Percentiles rank a stretch among this genome's conserved stretches.
Evolutionary conservation across 2,329 filamentous ascomycete genomes (phyloP).

Genomic region (Aureobasidium melanogenum): DNA sequence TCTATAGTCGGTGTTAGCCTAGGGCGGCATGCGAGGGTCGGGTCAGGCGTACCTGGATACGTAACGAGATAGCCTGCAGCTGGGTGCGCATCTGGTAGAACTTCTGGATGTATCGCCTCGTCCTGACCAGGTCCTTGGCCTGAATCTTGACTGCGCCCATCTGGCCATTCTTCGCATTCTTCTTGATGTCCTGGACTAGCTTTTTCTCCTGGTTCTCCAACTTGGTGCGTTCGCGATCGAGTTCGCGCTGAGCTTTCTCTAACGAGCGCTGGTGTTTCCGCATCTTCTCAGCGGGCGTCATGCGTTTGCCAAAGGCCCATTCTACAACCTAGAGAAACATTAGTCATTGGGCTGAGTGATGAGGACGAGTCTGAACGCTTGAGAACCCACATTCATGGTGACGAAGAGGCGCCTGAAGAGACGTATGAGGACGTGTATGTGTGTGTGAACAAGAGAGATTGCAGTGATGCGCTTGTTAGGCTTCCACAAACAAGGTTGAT

Average conservation of each 20-base stretch:
- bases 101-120: slow-evolving; percentile 88
- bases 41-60: slow-evolving; percentile 66
- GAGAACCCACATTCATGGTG: slow-evolving; percentile 2
- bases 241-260: slow-evolving; percentile 92
- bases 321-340: slow-evolving; percentile 66
- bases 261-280: slow-evolving; percentile 87
- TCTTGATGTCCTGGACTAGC: slow-evolving; percentile 90
- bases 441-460: neutral
- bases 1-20: slow-evolving; percentile 44
- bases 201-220: slow-evolving; percentile 99
- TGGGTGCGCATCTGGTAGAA: slow-evolving; percentile 98
- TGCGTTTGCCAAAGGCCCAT: slow-evolving; percentile 98
- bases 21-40: neutral
- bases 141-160: slow-evolving; percentile 99
- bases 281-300: slow-evolving; percentile 88
- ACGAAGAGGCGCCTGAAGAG: neutral
- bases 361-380: neutral
- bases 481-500: neutral
- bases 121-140: slow-evolving; percentile 91
- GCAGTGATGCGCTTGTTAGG: neutral
- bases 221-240: slow-evolving; percentile 91
- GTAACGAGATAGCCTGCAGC: slow-evolving; percentile 86
- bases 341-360: neutral
- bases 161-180: slow-evolving; percentile 94
- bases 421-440: neutral